Base-by-base conservation (phyloP, 352 stramenopile species). In the Globisporangium polare region DNA sequence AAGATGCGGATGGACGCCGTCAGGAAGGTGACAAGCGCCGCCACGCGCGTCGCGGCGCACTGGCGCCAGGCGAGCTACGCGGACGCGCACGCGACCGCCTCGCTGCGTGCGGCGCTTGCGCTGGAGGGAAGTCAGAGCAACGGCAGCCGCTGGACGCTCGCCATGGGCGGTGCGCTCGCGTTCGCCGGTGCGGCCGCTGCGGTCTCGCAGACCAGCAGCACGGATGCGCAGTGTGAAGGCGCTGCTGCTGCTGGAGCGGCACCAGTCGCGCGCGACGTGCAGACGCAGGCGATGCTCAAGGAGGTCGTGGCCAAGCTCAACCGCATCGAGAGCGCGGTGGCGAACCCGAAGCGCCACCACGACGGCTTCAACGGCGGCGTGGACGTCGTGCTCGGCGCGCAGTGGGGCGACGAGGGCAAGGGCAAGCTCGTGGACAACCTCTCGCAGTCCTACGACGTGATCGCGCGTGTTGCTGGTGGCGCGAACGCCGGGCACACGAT, bases 371-470 rank as follows among this genome's bases (percentile, higher is more conserved):
- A 88, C 66, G 49, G 60, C 41, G 83, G 86, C 54, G 86, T 95
- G 42, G 84, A 94, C 75, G 94, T 99, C 37, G 96, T 99, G n/a
- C 78, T 99, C 41, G 97, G 97, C 29, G 91, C 90, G 39, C 96
- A 99, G 68, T 99, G 97, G 97, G 97, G 97, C 37, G 97, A 99
- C 72, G 97, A 99, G 88, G 97, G 97, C 69, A 99, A 99, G 78
- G 97, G 97, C 68, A 99, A 99, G 75, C 89, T 99, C 29, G 97
- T 99, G 29, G 89, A 97, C 81, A 96, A 94, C 53, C 63, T 97
- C 58, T 95, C 84, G 33, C 76, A 97, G 73, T 89, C 92, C 61
- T 99, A 99, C 80, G 94, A 98, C 73, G 93, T 99, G 53, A 98
- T 97, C 72, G 93, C 94, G 42, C 92, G 96, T 59, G 96, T 99